Conservation (phyloP, 1,284 basidiomycete genomes). For the Hemileia vastatrix region DNA sequence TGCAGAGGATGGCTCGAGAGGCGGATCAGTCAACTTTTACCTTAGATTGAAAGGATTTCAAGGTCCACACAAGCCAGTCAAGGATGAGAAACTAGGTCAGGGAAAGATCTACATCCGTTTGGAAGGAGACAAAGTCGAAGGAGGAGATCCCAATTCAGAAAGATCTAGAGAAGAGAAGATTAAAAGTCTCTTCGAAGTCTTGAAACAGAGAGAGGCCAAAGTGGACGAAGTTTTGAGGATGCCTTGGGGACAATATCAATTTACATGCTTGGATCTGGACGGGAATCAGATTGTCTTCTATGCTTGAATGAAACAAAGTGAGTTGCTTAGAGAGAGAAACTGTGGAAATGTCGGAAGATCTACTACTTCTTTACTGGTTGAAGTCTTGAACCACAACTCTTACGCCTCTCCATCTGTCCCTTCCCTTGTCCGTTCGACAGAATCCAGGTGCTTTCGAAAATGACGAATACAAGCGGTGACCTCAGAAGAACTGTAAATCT, state of each 20-base stretch:
- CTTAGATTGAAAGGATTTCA: background rate
- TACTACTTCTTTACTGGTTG: too few relatives aligned
- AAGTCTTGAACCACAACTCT: too few relatives aligned
- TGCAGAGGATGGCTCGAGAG: background rate
- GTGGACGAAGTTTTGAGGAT: background rate
- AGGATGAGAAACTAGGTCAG: background rate
- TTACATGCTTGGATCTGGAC: too few relatives aligned
- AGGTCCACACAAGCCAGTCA: background rate
- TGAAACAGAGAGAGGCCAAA: background rate
- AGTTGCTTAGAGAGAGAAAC: too few relatives aligned
- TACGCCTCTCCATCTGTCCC: too few relatives aligned
- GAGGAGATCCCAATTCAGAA: background rate
- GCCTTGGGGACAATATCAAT: background rate
- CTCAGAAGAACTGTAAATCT: too few relatives aligned
- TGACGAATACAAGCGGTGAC: too few relatives aligned
- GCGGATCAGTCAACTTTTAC: constrained; percentile 1
- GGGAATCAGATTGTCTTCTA: too few relatives aligned
- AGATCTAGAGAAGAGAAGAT: background rate
- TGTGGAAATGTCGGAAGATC: too few relatives aligned
- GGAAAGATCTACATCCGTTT: background rate
- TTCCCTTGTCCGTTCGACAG: too few relatives aligned
- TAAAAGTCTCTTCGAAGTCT: background rate
- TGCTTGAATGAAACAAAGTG: too few relatives aligned
- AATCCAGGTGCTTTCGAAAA: too few relatives aligned
- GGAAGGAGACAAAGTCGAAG: background rate